Evolutionary conservation across 352 stramenopile genomes (phyloP).

Genomic region (Peronosclerospora sorghi): DNA sequence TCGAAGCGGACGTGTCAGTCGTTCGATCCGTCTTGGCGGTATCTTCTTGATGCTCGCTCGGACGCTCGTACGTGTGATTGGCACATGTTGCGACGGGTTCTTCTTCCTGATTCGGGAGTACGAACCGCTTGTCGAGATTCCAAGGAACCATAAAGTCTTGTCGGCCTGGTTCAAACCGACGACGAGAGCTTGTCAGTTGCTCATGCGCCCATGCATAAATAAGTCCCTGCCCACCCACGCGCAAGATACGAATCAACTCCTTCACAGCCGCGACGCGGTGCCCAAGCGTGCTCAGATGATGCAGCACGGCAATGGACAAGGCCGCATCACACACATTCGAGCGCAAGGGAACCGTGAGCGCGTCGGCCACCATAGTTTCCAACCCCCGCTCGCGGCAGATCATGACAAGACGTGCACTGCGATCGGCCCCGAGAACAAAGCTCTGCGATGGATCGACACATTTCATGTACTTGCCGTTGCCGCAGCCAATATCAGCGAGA

Average conservation of each 20-base stretch:
- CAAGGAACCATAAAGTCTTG: constrained; percentile 86
- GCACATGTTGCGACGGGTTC: background rate
- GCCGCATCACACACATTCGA: constrained; percentile 64
- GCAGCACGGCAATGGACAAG: constrained; percentile 77
- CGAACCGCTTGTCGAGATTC: constrained; percentile 78
- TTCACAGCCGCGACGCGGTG: constrained; percentile 65
- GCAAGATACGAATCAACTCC: constrained; percentile 65
- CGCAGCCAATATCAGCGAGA: constrained; percentile 75
- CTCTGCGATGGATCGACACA: constrained; percentile 43
- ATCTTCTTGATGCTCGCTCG: constrained; percentile 3
- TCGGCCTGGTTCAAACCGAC: constrained; percentile 48
- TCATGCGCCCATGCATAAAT: constrained; percentile 85
- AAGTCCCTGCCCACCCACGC: constrained; percentile 51
- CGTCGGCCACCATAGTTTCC: constrained; percentile 70
- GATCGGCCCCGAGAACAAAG: constrained; percentile 49
- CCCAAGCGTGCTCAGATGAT: constrained; percentile 66
- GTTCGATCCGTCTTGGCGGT: constrained; percentile 4
- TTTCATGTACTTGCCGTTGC: constrained; percentile 86
- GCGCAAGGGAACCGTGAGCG: constrained; percentile 59
- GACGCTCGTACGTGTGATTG: constrained; percentile 1
- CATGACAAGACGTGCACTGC: constrained; percentile 44
- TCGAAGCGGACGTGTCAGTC: background rate
- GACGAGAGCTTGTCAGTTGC: constrained; percentile 62
- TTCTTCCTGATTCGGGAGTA: constrained; percentile 7
- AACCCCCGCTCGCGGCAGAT: constrained; percentile 52